Base-by-base conservation (phyloP, 1,284 basidiomycete species). In the Stygiomarasmius scandens region DNA sequence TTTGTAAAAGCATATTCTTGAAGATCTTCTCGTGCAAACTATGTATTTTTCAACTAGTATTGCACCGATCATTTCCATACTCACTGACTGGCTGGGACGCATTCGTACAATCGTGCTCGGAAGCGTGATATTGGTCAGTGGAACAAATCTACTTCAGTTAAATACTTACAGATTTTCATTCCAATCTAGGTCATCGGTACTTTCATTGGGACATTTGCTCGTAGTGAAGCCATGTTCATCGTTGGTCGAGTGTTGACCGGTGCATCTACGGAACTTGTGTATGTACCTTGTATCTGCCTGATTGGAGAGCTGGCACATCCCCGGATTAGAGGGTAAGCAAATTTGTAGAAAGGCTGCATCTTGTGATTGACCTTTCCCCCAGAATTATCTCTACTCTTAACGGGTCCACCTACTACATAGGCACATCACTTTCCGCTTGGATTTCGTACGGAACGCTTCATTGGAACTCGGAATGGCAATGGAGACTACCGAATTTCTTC, bases 291-390 rank as follows among this genome's bases (percentile, higher is more conserved):
- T 23, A 36, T 55, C 29, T 59, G 58, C 54, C 44, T 59, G 23
- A 54, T 59, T 49, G 54, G 51, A 23, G 58, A 59, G 43, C 49
- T 59, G 32, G 48, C 53, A 25, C 58, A 59, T 47, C 58, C 58
- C 41, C 58, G 58, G 24, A 48, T 59, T 29, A 46, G 58, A 38
- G 58, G 58, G 58, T 55, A 55, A 58, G 57, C 25, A 36, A 38
- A 19, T 23, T 24, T 10, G 1, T 20, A 5, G 20, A 22, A 45
- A 12, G 2, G 10, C 10, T 10, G 24, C 46, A 19, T 47, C 25
- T 44, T 32, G 9, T 29, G 2, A 46, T 29, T 12, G 2, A 11
- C 41, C n/a, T 6, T 11, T 23, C 14, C 14, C 51, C 3, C 45
- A 59, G 58, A 10, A 52, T 59, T 27, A 49, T 49, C 32, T 49